Evolutionary conservation across 495 filamentous ascomycete species (phyloP).

Genomic region (Tuber melanosporum): DNA sequence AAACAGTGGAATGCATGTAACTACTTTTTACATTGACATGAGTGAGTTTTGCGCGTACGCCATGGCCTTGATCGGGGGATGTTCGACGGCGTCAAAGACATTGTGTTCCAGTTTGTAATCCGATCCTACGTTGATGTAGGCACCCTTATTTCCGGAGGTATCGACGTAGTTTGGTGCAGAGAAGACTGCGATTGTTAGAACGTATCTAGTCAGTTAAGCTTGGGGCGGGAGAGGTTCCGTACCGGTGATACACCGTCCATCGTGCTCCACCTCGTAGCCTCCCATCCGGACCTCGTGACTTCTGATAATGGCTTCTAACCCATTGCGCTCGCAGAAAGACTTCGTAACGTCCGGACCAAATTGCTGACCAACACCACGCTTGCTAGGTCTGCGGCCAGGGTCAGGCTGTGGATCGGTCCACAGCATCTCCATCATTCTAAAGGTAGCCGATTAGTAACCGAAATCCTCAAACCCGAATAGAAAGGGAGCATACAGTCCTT

Average conservation of each 20-base stretch:
- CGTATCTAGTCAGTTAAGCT: constrained; percentile 15
- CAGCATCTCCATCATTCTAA: constrained; percentile 97
- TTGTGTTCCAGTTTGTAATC: constrained; percentile 85
- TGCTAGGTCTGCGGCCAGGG: constrained; percentile 85
- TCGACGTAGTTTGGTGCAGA: constrained; percentile 98
- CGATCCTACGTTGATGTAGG: constrained; percentile 93
- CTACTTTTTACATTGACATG: constrained; percentile 51
- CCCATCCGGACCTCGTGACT: constrained; percentile 98
- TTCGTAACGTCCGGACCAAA: constrained; percentile 97
- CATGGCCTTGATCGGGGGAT: constrained; percentile 93
- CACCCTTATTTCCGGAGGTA: constrained; percentile 93
- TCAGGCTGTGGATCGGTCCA: constrained; percentile 92
- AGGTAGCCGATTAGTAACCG: constrained; percentile 3
- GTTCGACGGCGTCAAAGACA: constrained; percentile 92
- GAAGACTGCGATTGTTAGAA: constrained; percentile 58
- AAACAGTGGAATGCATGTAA: background rate
- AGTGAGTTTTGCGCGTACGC: constrained; percentile 77
- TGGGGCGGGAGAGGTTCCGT: constrained; percentile 31
- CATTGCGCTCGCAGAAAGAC: constrained; percentile 93
- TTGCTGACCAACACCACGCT: constrained; percentile 91
- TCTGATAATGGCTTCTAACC: constrained; percentile 87
- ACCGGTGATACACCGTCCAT: constrained; percentile 93
- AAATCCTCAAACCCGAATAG: background rate
- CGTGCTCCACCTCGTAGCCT: constrained; percentile 95
- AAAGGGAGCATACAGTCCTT: constrained; percentile 52